Percentiles rank a stretch among this genome's conserved stretches.
Evolutionary conservation across 2,329 filamentous ascomycete species (phyloP).

Genomic region (Pseudohalonectria lignicola): DNA sequence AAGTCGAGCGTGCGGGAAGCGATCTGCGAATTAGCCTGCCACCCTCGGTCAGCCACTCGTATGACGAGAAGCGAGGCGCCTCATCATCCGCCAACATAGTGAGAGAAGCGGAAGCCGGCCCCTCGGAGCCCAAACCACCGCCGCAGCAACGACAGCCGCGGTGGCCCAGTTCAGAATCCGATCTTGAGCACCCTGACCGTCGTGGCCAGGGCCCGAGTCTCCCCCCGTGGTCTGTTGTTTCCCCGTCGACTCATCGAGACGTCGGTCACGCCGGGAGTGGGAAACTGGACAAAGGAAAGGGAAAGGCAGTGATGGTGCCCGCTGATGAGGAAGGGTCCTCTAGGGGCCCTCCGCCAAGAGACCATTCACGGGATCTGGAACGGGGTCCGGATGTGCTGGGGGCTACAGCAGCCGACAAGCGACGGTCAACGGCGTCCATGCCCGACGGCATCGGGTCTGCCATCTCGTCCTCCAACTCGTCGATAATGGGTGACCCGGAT

Average conservation of each 20-base stretch:
- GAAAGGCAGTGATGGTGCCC: slow-evolving; percentile 27
- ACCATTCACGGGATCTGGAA: slow-evolving; percentile 45
- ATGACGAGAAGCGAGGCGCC: slow-evolving; percentile 34
- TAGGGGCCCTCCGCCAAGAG: slow-evolving; percentile 22
- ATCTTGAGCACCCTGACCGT: too few species aligned
- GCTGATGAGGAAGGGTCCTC: slow-evolving; percentile 19
- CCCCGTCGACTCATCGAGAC: too few species aligned
- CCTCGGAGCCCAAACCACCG: slow-evolving; percentile 1
- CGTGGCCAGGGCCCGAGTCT: too few species aligned
- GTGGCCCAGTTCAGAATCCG: too few species aligned
- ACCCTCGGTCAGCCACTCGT: slow-evolving; percentile 39
- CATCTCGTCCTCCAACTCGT: slow-evolving; percentile 45
- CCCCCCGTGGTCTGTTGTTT: too few species aligned
- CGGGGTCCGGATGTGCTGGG: slow-evolving; percentile 35
- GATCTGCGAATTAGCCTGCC: slow-evolving; percentile 42
- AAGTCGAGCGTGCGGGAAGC: slow-evolving; percentile 34
- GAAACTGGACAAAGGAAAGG: slow-evolving; percentile 21
- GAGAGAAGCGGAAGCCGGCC: slow-evolving; percentile 9
- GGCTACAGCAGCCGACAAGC: slow-evolving; percentile 15
- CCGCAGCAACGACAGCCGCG: too few species aligned
- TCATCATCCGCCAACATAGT: slow-evolving; percentile 8
- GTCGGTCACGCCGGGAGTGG: not conserved
- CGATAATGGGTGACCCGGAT: slow-evolving; percentile 51
- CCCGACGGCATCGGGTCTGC: slow-evolving; percentile 42
- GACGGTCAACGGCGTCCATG: slow-evolving; percentile 35